phyloP scores from a whole-genome alignment of 108 stramenopile genomes.

The Nitzschia sp. region DNA sequence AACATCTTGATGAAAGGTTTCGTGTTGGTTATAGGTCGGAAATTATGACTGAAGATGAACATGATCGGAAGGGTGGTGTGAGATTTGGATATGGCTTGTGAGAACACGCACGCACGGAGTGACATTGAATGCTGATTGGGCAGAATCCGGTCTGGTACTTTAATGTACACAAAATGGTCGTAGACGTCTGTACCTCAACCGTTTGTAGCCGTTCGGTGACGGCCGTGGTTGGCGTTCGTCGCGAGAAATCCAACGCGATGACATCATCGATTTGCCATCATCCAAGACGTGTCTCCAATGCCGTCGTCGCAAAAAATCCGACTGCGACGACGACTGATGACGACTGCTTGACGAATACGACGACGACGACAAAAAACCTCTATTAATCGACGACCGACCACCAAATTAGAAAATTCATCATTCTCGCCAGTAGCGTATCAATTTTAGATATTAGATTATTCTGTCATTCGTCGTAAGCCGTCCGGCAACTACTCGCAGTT shows the following conservation, averaged over 20 bases:
- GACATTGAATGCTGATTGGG: background rate
- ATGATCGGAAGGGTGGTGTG: background rate
- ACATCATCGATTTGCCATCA: background rate
- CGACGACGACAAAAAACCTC: background rate
- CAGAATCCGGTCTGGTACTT: background rate
- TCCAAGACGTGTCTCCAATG: no score
- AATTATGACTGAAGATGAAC: background rate
- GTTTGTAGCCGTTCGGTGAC: no score
- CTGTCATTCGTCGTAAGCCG: conserved; percentile 46
- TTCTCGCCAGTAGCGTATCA: no score
- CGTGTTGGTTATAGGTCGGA: background rate
- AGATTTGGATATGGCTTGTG: background rate
- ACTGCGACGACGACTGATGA: no score
- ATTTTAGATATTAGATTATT: no score
- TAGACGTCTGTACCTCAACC: background rate
- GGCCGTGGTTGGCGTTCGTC: no score
- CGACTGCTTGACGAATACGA: background rate
- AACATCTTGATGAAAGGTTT: conserved; percentile 36
- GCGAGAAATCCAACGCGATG: background rate
- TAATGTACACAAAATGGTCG: background rate
- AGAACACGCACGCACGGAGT: background rate
- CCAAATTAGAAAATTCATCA: no score
- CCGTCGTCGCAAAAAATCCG: background rate
- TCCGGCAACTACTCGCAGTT: conserved; percentile 68
- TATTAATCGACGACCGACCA: no score